Conservation (phyloP, 352 stramenopile species). For the Phytophthora citrophthora region DNA sequence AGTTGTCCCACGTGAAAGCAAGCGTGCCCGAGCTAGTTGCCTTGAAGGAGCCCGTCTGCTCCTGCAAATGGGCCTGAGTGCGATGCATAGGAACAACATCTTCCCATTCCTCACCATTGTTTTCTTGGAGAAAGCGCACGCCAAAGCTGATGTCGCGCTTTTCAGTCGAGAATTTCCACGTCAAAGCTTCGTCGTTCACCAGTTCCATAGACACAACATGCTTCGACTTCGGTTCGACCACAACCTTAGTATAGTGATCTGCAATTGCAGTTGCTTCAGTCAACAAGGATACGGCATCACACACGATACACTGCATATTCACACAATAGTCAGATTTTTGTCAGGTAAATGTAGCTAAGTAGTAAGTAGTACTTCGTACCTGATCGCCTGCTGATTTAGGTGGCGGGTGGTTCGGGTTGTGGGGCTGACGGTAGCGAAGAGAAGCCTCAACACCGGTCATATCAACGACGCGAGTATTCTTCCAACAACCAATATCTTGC, state of each 20-base stretch:
- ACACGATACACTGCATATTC: constrained; percentile 20
- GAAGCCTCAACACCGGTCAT: constrained; percentile 57
- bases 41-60: constrained; percentile 50
- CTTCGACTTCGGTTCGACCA: constrained; percentile 44
- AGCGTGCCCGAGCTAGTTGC: constrained; percentile 43
- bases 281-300: constrained; percentile 46
- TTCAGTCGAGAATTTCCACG: constrained; percentile 60
- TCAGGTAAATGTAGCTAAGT: too few relatives aligned
- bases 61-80: constrained; percentile 32
- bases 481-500: constrained; percentile 64
- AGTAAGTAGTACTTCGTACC: constrained; percentile 13
- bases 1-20: constrained; percentile 72
- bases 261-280: constrained; percentile 22
- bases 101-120: constrained; percentile 38
- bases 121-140: constrained; percentile 50
- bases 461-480: constrained; percentile 51
- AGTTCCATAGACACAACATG: constrained; percentile 64
- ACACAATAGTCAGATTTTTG: background rate
- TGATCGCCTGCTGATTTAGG: constrained; percentile 19
- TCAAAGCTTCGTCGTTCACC: constrained; percentile 41
- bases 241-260: constrained; percentile 37
- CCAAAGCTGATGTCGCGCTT: constrained; percentile 64
- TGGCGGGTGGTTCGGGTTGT: constrained; percentile 48
- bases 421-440: constrained; percentile 49
- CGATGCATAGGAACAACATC: constrained; percentile 48